A percentile compares a stretch with the other conserved stretches of the same genome.
Evolutionary conservation across 768 basidiomycete species (phyloP).

Genomic region (Dacryopinax spathularia): DNA sequence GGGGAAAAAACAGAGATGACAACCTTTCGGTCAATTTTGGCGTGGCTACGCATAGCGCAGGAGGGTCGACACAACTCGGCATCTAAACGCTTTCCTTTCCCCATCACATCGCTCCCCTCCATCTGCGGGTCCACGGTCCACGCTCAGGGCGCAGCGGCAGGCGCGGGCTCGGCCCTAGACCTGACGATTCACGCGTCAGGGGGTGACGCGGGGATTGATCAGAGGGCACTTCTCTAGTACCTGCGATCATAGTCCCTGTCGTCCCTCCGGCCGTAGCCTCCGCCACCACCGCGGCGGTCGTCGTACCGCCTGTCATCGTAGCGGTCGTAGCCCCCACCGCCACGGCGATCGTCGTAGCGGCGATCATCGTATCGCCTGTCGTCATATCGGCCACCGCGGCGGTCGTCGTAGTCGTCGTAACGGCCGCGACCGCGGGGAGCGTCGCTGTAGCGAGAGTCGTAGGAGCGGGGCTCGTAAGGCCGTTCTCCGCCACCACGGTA

Average conservation of each 20-base stretch:
- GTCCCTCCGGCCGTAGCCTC: conserved; percentile 18
- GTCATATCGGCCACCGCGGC: conserved; percentile 23
- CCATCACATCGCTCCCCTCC: too few species aligned
- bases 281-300: conserved; percentile 26
- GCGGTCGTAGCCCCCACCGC: conserved; percentile 11
- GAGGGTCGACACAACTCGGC: too few species aligned
- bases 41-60: too few species aligned
- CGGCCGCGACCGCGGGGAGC: conserved; percentile 29
- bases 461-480: conserved; percentile 82
- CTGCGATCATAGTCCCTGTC: conserved; percentile 19
- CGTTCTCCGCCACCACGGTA: conserved; percentile 44
- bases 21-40: neutral
- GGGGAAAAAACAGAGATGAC: neutral
- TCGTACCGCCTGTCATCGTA: conserved; percentile 22
- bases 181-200: neutral
- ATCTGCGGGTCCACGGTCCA: too few species aligned
- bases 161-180: neutral
- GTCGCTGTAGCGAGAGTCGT: conserved; percentile 73
- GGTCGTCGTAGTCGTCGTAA: conserved; percentile 30
- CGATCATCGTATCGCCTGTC: conserved; percentile 35
- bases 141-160: neutral
- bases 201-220: neutral
- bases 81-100: too few species aligned
- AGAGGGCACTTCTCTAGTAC: conserved; percentile 7
- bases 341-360: conserved; percentile 26